Evolutionary conservation across 2,329 filamentous ascomycete species (phyloP), one percentile per base, ranked within the genome.

Genomic region (Pseudogymnoascus sp.): DNA sequence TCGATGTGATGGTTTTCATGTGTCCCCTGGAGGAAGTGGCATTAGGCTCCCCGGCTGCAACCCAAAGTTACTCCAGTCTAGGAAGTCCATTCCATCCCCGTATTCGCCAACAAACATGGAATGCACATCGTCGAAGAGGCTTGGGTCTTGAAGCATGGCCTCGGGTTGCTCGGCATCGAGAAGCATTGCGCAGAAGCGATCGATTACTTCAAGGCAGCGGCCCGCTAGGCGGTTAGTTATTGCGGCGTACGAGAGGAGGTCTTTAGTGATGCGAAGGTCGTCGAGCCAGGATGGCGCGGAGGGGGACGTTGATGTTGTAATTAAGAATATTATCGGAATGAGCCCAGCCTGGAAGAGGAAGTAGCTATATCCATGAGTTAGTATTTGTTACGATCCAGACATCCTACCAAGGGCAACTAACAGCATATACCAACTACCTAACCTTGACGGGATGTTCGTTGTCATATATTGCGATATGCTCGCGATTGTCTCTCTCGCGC

Each of bases 271-370:
- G 63, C 74, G 72, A n/a, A 76, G 61, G 50, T 65, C 60, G 16
- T 65, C 34, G n/a, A 64, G 63, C 65, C 65, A 67, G 4, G 59
- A 60, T 14, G 59, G 60, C 18, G 65, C 71, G 35, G 67, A 69
- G 9, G 71, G 65, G 58, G 70, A 41, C 71, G 59, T 74, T 0
- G 74, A 73, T 43, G 75, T 74, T 4, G 73, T 76, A 70, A 75
- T 74, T 30, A 77, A 68, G 60, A 74, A 73, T 57, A 78, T 73
- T 30, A 76, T 71, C 3, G 75, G 75, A 50, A 77, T 75, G 2
- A 77, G 64, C 20, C 71, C 74, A 12, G 75, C 75, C 67, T 77
- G 75, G 68, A 77, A 77, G 38, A 77, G 71, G 64, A 77, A 77
- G 65, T 77, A 76, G 18, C 64, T 62, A 43, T 38, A 30, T 32